Evolutionary conservation across 768 basidiomycete genomes (phyloP), one percentile per base, ranked within the genome.

Genomic region (Panaeolus cyanescens): DNA sequence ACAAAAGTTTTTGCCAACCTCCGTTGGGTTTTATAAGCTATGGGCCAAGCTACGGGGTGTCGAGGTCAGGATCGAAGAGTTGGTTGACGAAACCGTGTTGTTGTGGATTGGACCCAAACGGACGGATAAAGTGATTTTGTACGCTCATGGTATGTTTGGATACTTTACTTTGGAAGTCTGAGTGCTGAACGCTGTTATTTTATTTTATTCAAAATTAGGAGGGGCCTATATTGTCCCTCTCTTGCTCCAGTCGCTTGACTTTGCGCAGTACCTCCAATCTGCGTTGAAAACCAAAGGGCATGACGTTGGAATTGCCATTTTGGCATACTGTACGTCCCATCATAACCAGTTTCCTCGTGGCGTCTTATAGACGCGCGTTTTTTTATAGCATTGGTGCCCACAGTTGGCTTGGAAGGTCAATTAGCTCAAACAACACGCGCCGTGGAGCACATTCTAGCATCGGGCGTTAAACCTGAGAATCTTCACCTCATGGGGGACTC

Each of bases 401-500:
- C 65, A 32, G 68, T 62, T 13, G 54, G 45, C 42, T 75, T 72
- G 62, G 75, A 74, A 5, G 70, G 69, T 1, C 75, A 63, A 8
- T 69, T 77, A 55, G 68, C 70, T 31, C 72, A 76, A 56, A 62
- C 68, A 4, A 63, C 67, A 0, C 56, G 64, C 5, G 73, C 71
- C 22, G 66, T 77, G 36, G 65, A 72, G 17, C 69, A 70, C 61
- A 67, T 78, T 6, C 39, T 74, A 22, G 62, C 64, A 13, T 60
- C 71, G 3, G 76, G 75, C 25, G 69, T 73, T 55, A 57, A 67
- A 34, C 73, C 74, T 1, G 67, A 72, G 50, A 73, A 76, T 60
- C 70, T 78, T 33, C 68, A 71, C 25, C 60, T 78, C 32, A 64
- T 66, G 2, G 75, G 77, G 5, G 77, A 78, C 60, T 78, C 77